Percentiles rank a stretch among this genome's conserved stretches.
These are phyloP conservation scores for Suillus brevipes DNA, from an alignment of 768 basidiomycete species.

Conservation along the genomic window DNA sequence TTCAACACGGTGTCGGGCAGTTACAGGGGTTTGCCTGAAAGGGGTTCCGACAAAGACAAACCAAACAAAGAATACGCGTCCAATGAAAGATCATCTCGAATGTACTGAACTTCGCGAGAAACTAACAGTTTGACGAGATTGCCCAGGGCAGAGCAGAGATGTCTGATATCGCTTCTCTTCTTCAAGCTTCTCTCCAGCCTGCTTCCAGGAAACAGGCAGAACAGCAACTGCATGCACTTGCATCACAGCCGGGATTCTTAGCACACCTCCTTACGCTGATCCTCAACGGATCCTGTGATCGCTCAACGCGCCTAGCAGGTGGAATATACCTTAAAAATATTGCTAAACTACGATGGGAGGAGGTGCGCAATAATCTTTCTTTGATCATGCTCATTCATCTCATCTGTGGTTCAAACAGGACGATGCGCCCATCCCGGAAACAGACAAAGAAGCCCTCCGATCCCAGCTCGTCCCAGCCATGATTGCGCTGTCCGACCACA, in stretches of 20 bases:
- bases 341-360: constrained; percentile 84
- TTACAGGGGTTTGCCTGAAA: not conserved
- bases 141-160: constrained; percentile 33
- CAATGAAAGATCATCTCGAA: not conserved
- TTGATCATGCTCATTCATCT: constrained; percentile 5
- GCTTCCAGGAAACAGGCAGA: constrained; percentile 79
- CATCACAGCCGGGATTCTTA: constrained; percentile 76
- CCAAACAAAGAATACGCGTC: constrained; percentile 16
- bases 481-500: constrained; percentile 75
- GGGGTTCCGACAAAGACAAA: not conserved
- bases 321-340: constrained; percentile 93
- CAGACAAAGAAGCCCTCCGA: constrained; percentile 74
- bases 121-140: not conserved
- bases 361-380: constrained; percentile 47
- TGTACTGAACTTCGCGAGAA: not conserved
- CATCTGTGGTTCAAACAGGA: constrained; percentile 45
- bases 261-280: constrained; percentile 76
- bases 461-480: constrained; percentile 86
- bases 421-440: constrained; percentile 64
- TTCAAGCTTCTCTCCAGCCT: constrained; percentile 72
- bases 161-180: constrained; percentile 68
- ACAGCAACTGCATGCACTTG: constrained; percentile 64
- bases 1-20: too few species aligned
- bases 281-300: constrained; percentile 62
- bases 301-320: constrained; percentile 76